These are phyloP conservation scores for Cladosporium sphaerospermum DNA, from an alignment of 2,329 filamentous ascomycete genomes.

Conservation along the genomic window DNA sequence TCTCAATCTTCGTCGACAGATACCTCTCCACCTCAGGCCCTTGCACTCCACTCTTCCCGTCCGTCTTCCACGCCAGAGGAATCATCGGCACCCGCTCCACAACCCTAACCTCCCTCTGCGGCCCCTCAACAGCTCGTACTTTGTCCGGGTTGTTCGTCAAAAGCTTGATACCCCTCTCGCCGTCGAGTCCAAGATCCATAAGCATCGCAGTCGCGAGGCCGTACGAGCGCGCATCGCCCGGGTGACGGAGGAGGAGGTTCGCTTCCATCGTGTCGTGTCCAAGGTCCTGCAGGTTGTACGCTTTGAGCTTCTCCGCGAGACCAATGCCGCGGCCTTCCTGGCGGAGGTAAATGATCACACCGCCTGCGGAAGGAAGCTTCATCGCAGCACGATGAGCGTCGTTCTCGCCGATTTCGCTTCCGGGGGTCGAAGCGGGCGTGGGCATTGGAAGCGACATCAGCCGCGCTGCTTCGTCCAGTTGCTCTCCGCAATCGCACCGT, in stretches of 20 bases:
- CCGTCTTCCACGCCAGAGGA: constrained; percentile 81
- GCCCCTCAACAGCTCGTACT: constrained; percentile 87
- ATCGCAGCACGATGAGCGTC: constrained; percentile 3
- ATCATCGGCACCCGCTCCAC: constrained; percentile 92
- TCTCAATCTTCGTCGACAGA: constrained; percentile 73
- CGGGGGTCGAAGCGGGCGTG: constrained; percentile 24
- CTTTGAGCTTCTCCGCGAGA: constrained; percentile 90
- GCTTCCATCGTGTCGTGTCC: constrained; percentile 98
- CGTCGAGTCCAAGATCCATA: constrained; percentile 68
- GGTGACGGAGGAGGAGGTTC: constrained; percentile 83
- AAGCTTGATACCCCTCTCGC: constrained; percentile 66
- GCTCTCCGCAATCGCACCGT: constrained; percentile 94
- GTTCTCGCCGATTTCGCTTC: constrained; percentile 16
- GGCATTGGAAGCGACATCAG: constrained; percentile 59
- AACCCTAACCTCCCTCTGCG: constrained; percentile 78
- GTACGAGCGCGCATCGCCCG: constrained; percentile 90
- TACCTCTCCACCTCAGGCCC: constrained; percentile 91
- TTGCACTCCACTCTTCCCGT: constrained; percentile 69
- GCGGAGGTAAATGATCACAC: constrained; percentile 90
- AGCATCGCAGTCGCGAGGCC: constrained; percentile 95
- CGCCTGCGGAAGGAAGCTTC: constrained; percentile 52
- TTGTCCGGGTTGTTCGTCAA: constrained; percentile 98
- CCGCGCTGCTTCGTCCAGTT: constrained; percentile 90
- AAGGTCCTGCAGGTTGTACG: constrained; percentile 94
- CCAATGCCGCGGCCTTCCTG: constrained; percentile 96